Evolutionary conservation across 208 protist species (phyloP), one percentile per base, ranked within the genome.

Genomic region (Trypanosoma conorhini): DNA sequence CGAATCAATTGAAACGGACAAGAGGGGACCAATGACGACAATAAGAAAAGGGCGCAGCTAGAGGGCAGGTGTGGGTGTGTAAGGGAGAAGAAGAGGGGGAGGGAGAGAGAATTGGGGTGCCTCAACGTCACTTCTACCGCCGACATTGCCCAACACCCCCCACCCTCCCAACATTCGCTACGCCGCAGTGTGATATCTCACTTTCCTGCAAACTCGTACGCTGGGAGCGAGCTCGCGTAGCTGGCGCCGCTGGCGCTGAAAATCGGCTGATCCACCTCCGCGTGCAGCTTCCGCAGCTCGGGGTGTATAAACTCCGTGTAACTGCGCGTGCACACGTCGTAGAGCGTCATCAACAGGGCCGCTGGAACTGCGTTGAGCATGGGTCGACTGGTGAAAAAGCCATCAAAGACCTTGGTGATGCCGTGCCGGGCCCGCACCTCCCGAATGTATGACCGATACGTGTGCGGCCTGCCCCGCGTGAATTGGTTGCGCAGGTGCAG

Each of bases 351-450:
- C 21, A 92, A 62, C 64, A 94, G 70, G 40, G 91, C 91, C 21
- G 82, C 63, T 26, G 88, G 81, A 40, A 92, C 66, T 5, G 91
- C 84, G 66, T 85, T 79, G 28, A 96, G 76, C 21, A 92, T 61
- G 3, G 91, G 91, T 24, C 81, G 77, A 19, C 75, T 65, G 35
- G 61, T 64, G 59, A 94, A 96, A 70, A 94, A 96, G 30, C 91
- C 91, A 33, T 96, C 91, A 74, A 79, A 96, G 33, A 96, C 62
- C 62, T 91, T 92, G 7, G 85, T 87, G 24, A 94, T 70, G 33
- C 88, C 91, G 68, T 92, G 86, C 26, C 78, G 78, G 0, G 75
- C 78, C 7, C 86, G 86, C 46, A 94, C 58, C 50, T 92, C 81
- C 33, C 60, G 17, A 21, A 94, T 74, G 58, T 89, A 80, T 2